Percentiles rank a stretch among this genome's conserved stretches.
phyloP scores from a whole-genome alignment of 257 asterid genomes.

The Nicotiana noctiflora region DNA sequence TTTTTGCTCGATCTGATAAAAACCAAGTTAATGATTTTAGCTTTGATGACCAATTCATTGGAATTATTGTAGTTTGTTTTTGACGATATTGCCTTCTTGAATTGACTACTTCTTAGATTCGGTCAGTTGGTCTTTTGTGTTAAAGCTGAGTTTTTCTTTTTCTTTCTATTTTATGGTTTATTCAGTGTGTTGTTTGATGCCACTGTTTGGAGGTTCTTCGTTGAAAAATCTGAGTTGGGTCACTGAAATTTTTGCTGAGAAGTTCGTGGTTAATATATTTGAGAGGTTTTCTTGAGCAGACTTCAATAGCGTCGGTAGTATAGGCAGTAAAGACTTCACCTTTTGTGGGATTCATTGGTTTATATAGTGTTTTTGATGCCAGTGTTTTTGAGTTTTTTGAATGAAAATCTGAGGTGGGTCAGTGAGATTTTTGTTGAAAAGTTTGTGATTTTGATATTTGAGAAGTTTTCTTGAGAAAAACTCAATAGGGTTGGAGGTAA shows the following conservation, averaged over 20 bases:
- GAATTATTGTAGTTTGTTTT: not conserved
- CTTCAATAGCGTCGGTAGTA: too few relatives aligned
- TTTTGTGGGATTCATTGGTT: not conserved
- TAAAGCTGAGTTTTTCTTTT: constrained; percentile 1
- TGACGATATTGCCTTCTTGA: constrained; percentile 1
- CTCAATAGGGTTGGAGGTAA: constrained; percentile 20
- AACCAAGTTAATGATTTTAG: not conserved
- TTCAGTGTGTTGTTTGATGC: not conserved
- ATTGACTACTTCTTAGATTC: constrained; percentile 3
- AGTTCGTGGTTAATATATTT: too few relatives aligned
- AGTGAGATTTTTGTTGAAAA: constrained; percentile 9
- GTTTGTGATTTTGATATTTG: constrained; percentile 12
- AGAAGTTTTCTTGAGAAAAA: constrained; percentile 9
- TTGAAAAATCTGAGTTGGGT: constrained; percentile 15
- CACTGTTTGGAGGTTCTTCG: not conserved
- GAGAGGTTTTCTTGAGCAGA: too few relatives aligned
- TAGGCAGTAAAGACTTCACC: too few relatives aligned
- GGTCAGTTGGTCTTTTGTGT: constrained; percentile 3
- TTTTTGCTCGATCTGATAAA: constrained; percentile 21
- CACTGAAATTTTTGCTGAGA: not conserved
- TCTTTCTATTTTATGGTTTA: constrained; percentile 1
- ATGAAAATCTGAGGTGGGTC: not conserved
- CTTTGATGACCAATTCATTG: constrained; percentile 1
- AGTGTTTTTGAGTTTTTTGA: not conserved
- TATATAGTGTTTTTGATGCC: too few relatives aligned